phyloP scores from a whole-genome alignment of 1,139 yeast species.

The Pichia inconspicua region DNA sequence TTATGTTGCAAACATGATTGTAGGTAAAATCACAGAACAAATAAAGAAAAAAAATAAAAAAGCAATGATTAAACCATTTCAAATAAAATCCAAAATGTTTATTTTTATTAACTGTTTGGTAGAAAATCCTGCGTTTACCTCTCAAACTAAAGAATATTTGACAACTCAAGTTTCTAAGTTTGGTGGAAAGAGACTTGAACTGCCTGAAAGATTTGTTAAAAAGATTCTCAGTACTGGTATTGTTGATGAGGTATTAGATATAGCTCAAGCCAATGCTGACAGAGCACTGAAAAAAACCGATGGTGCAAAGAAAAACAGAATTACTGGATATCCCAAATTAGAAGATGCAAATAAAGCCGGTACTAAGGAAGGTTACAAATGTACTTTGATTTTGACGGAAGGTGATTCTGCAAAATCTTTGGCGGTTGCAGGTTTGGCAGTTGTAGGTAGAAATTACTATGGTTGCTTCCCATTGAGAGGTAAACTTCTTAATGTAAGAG shows the following conservation, averaged over 20 bases:
- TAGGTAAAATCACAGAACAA: slow-evolving; percentile 61
- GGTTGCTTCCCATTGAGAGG: slow-evolving; percentile 97
- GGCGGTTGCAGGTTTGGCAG: slow-evolving; percentile 91
- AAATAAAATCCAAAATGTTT: slow-evolving; percentile 85
- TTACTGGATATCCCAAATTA: slow-evolving; percentile 82
- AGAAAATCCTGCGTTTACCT: slow-evolving; percentile 95
- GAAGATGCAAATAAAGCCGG: slow-evolving; percentile 98
- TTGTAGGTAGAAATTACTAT: slow-evolving; percentile 90
- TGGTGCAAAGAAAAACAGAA: slow-evolving; percentile 75
- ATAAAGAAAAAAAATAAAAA: slow-evolving; percentile 71
- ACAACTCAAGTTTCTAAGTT: slow-evolving; percentile 85
- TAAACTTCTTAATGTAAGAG: slow-evolving; percentile 89
- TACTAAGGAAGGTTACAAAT: slow-evolving; percentile 81
- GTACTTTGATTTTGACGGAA: slow-evolving; percentile 90
- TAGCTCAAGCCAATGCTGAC: slow-evolving; percentile 82
- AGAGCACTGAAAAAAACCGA: slow-evolving; percentile 86
- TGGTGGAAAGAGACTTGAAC: slow-evolving; percentile 67
- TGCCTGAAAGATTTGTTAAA: slow-evolving; percentile 70
- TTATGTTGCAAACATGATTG: slow-evolving; percentile 76
- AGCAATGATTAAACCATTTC: slow-evolving; percentile 76
- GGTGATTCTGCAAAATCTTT: slow-evolving; percentile 94
- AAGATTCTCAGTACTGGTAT: slow-evolving; percentile 73
- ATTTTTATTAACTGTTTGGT: slow-evolving; percentile 84
- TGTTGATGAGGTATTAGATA: slow-evolving; percentile 71
- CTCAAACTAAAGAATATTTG: slow-evolving; percentile 94